Conservation (phyloP, 2,329 filamentous ascomycete genomes). For the Immersiporthe knoxdaviesiana region DNA sequence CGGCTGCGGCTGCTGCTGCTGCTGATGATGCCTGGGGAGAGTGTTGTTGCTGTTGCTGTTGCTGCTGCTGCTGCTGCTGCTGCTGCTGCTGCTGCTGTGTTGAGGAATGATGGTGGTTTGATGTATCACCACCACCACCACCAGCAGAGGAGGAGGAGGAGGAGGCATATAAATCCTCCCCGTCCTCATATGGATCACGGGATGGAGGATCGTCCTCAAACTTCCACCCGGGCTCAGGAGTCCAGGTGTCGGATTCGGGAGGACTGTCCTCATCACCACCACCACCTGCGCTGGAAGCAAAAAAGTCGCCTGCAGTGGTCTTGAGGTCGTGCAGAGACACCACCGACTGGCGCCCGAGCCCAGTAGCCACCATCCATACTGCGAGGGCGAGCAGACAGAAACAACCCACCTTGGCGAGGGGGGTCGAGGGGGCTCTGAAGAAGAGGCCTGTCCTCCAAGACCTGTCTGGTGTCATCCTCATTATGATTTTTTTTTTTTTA, state of each 20-base stretch:
- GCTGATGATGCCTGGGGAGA: not conserved
- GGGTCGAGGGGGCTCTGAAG: not conserved
- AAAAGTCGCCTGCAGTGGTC: not conserved
- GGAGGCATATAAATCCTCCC: not conserved
- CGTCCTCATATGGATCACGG: not conserved
- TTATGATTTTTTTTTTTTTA: not conserved
- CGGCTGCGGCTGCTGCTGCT: not conserved
- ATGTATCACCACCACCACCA: not conserved
- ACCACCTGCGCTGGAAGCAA: not conserved
- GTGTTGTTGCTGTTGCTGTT: not conserved
- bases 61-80: not conserved
- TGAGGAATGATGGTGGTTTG: not conserved
- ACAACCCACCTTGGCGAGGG: not conserved
- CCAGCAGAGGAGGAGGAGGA: no score
- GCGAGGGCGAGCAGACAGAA: not conserved
- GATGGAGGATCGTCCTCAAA: not conserved
- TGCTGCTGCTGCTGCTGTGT: not conserved
- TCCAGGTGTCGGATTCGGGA: not conserved
- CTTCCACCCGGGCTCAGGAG: not conserved
- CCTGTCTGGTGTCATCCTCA: slow-evolving; percentile 1
- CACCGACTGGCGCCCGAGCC: not conserved
- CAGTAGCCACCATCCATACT: not conserved
- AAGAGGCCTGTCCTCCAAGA: not conserved
- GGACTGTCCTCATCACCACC: not conserved
- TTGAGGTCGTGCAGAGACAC: not conserved